Evolutionary conservation across 164 flowering plant species (phyloP).

Genomic region (Protea cynaroides): DNA sequence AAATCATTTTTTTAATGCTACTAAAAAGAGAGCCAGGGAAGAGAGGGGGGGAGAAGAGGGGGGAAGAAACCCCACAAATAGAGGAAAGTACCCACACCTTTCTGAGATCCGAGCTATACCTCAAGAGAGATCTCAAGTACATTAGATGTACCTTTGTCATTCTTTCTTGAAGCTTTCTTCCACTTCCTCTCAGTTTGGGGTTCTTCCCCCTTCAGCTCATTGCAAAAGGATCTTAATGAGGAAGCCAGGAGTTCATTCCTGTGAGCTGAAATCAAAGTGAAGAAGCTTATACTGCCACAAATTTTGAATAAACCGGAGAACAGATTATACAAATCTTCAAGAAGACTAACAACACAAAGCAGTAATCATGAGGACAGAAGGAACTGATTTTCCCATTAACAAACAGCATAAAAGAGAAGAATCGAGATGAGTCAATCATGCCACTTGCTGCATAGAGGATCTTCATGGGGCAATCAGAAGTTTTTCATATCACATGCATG

Average conservation of each 20-base stretch:
- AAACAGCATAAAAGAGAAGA: background rate
- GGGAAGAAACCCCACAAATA: too few relatives aligned
- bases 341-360: background rate
- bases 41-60: too few relatives aligned
- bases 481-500: too few relatives aligned
- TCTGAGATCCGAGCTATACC: slow-evolving; percentile 1
- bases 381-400: background rate
- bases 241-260: slow-evolving; percentile 67
- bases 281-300: background rate
- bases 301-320: background rate
- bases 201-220: slow-evolving; percentile 68
- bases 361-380: background rate
- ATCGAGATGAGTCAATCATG: too few relatives aligned
- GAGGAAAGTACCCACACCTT: background rate
- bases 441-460: too few relatives aligned
- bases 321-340: background rate
- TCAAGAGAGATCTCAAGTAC: slow-evolving; percentile 33
- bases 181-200: slow-evolving; percentile 73
- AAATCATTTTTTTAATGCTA: background rate
- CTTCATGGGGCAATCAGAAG: too few relatives aligned
- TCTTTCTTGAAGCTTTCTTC: slow-evolving; percentile 55
- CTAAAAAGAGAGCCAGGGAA: background rate
- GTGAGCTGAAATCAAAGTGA: slow-evolving; percentile 60
- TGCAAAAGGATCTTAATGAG: slow-evolving; percentile 50
- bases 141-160: slow-evolving; percentile 36